Percentiles rank a stretch among this genome's conserved stretches.
phyloP scores from a whole-genome alignment of 2,329 filamentous ascomycete genomes.

The Ophiostoma himal-ulmi region DNA sequence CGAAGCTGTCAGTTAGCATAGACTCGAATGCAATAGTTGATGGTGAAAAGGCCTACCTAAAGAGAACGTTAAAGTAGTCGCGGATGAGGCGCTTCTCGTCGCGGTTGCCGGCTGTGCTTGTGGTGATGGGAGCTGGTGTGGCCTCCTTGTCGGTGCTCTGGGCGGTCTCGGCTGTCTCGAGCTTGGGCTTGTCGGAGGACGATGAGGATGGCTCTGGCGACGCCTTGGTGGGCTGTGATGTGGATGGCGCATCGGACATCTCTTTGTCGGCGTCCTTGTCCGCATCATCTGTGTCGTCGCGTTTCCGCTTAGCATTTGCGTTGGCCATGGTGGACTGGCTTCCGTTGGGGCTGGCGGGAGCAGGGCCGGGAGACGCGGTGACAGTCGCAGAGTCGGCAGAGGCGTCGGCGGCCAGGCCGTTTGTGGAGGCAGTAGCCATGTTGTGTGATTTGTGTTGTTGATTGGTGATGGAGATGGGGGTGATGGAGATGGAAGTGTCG shows the following conservation, averaged over 20 bases:
- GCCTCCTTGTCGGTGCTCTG: slow-evolving; percentile 13
- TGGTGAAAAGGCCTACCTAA: slow-evolving; percentile 35
- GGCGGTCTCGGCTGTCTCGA: neutral
- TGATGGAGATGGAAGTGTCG: neutral
- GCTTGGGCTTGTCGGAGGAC: neutral
- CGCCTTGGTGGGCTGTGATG: slow-evolving; percentile 15
- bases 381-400: slow-evolving; percentile 24
- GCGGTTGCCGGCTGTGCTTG: slow-evolving; percentile 24
- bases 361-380: slow-evolving; percentile 14
- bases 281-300: slow-evolving; percentile 42
- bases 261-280: slow-evolving; percentile 33
- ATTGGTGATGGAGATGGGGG: neutral
- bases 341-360: slow-evolving; percentile 23
- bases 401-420: slow-evolving; percentile 30
- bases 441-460: neutral
- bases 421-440: slow-evolving; percentile 34
- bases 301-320: slow-evolving; percentile 49
- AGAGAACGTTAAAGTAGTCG: slow-evolving; percentile 41
- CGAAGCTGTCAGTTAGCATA: slow-evolving; percentile 41
- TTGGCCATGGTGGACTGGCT: slow-evolving; percentile 25
- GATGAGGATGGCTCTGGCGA: slow-evolving; percentile 29
- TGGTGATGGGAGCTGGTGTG: slow-evolving; percentile 29
- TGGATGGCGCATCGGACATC: slow-evolving; percentile 21
- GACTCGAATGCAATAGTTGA: neutral
- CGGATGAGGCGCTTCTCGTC: slow-evolving; percentile 36